Conservation (phyloP, 2,329 filamentous ascomycete genomes). For the Pezicula radicicola region DNA sequence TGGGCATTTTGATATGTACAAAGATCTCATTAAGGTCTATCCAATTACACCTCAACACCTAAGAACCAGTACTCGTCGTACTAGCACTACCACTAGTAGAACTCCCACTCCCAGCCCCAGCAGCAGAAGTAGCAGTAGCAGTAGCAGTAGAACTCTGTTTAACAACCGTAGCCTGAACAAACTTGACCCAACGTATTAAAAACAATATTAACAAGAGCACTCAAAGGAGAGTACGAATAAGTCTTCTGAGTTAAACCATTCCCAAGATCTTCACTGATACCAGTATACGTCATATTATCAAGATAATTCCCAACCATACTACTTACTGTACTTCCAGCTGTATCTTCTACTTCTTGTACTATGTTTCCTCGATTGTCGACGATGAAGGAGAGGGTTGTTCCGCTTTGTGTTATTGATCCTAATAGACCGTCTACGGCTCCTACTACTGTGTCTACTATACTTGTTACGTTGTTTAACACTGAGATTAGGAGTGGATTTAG, state of each 20-base stretch:
- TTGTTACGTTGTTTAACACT: conserved; percentile 49
- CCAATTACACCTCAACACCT: too few species aligned
- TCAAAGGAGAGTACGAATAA: conserved; percentile 47
- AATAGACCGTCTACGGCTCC: conserved; percentile 57
- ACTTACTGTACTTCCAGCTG: conserved; percentile 40
- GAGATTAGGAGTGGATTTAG: conserved; percentile 59
- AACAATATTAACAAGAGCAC: conserved; percentile 50
- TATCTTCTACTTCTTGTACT: conserved; percentile 53
- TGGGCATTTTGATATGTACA: too few species aligned
- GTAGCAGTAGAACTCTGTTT: conserved; percentile 7
- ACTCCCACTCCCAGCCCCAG: not conserved
- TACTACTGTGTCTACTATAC: conserved; percentile 49
- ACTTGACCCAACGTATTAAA: conserved; percentile 53
- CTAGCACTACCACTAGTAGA: not conserved
- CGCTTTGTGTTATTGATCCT: conserved; percentile 54
- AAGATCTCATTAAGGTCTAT: too few species aligned
- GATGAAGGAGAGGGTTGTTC: conserved; percentile 50
- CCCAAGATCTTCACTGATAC: conserved; percentile 22
- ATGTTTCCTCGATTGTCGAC: conserved; percentile 63
- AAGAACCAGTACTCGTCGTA: too few species aligned
- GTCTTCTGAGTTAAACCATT: conserved; percentile 44
- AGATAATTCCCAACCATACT: conserved; percentile 56
- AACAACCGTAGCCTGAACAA: conserved; percentile 42
- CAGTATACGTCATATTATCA: conserved; percentile 54
- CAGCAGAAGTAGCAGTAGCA: conserved; percentile 2